Conservation (phyloP, 2,329 filamentous ascomycete genomes). For the Ilyonectria sp. region DNA sequence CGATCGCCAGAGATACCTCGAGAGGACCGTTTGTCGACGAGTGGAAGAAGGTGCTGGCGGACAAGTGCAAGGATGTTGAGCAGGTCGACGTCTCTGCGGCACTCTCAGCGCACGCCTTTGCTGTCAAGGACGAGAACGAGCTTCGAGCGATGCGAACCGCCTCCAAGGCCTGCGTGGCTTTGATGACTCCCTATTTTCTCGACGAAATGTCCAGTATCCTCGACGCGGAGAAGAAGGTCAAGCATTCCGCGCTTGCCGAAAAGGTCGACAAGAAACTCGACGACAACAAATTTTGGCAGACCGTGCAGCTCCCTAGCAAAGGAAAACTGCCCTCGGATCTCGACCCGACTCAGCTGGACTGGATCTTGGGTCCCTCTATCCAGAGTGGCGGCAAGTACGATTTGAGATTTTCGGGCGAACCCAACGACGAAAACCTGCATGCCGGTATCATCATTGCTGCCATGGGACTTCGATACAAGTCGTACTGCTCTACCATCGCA, state of each 20-base stretch:
- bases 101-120: conserved; percentile 86
- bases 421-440: conserved; percentile 87
- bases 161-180: conserved; percentile 91
- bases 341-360: conserved; percentile 90
- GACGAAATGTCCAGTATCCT: conserved; percentile 98
- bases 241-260: conserved; percentile 87
- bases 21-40: conserved; percentile 94
- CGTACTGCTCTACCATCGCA: conserved; percentile 92
- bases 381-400: conserved; percentile 98
- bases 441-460: conserved; percentile 94
- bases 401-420: conserved; percentile 82
- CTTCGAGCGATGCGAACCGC: conserved; percentile 94
- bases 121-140: conserved; percentile 95
- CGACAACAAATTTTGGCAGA: conserved; percentile 93
- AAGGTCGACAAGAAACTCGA: conserved; percentile 94
- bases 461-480: conserved; percentile 94
- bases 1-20: conserved; percentile 87
- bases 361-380: conserved; percentile 90
- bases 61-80: conserved; percentile 87
- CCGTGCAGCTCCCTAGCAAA: conserved; percentile 76
- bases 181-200: conserved; percentile 97
- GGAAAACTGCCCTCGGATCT: conserved; percentile 89
- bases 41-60: conserved; percentile 88
- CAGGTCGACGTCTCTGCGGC: conserved; percentile 89
- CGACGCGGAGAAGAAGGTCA: conserved; percentile 97